phyloP scores from a whole-genome alignment of 2,329 filamentous ascomycete genomes.

The Paracamarosporium sp. region DNA sequence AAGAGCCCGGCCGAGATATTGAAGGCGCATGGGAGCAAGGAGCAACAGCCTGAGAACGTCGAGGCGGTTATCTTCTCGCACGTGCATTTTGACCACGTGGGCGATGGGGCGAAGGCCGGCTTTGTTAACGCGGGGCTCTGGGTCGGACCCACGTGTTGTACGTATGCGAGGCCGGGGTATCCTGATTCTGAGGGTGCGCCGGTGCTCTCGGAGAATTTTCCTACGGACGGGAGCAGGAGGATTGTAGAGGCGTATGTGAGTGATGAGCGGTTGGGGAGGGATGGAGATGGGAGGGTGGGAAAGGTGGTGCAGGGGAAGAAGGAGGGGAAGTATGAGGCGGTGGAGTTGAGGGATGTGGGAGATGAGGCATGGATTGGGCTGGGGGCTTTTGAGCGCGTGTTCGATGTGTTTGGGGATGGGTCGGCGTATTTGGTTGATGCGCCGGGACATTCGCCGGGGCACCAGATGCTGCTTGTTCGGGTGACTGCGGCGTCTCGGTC shows the following conservation, averaged over 20 bases:
- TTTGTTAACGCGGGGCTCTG: constrained; percentile 48
- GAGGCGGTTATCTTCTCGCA: constrained; percentile 49
- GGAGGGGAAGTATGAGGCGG: constrained; percentile 35
- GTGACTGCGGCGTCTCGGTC: constrained; percentile 14
- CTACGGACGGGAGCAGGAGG: constrained; percentile 51
- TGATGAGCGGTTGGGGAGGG: constrained; percentile 34
- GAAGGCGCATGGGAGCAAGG: constrained; percentile 28
- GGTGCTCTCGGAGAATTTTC: constrained; percentile 51
- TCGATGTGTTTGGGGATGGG: constrained; percentile 59
- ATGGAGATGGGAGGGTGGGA: constrained; percentile 31
- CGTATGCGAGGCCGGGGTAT: constrained; percentile 39
- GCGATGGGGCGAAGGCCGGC: constrained; percentile 44
- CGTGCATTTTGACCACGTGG: constrained; percentile 51
- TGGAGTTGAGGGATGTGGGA: constrained; percentile 29
- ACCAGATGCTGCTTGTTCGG: constrained; percentile 51
- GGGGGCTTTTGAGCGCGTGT: constrained; percentile 50
- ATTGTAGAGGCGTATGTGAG: constrained; percentile 41
- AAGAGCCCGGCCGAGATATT: constrained; percentile 37
- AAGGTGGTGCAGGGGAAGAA: constrained; percentile 28
- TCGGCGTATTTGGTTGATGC: constrained; percentile 58
- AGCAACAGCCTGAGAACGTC: constrained; percentile 47
- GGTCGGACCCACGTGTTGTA: constrained; percentile 44
- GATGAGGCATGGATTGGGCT: constrained; percentile 52
- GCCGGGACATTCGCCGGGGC: constrained; percentile 61
- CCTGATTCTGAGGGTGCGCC: constrained; percentile 28